These are phyloP conservation scores for Rhodotorula sp. DNA, from an alignment of 1,284 basidiomycete genomes.

Conservation along the genomic window DNA sequence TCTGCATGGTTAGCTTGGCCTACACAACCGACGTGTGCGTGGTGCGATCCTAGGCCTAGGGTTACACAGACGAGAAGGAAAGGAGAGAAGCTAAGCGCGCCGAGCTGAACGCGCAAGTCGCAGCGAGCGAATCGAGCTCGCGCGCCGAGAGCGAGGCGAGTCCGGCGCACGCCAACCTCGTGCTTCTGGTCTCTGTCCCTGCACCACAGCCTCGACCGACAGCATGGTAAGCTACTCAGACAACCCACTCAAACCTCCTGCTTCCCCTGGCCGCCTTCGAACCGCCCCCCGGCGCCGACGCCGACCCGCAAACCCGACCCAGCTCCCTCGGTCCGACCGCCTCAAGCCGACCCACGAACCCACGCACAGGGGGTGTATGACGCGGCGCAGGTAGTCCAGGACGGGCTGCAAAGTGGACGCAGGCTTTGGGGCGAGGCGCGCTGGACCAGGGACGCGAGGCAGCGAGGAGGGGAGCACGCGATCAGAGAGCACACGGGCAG, in stretches of 20 bases:
- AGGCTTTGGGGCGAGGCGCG: too few species aligned
- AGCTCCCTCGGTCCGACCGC: too few species aligned
- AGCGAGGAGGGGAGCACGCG: background rate
- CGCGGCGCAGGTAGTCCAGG: too few species aligned
- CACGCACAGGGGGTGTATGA: too few species aligned
- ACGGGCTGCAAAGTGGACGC: too few species aligned
- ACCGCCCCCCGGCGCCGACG: background rate
- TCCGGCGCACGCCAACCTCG: background rate
- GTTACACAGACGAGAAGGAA: constrained; percentile 11
- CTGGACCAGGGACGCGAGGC: background rate
- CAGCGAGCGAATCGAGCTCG: background rate
- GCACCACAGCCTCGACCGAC: constrained; percentile 21
- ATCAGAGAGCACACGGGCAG: background rate
- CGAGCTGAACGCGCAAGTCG: background rate
- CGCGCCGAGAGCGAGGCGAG: background rate
- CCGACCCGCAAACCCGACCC: background rate
- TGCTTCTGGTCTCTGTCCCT: constrained; percentile 17
- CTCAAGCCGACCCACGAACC: too few species aligned
- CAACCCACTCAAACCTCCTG: background rate
- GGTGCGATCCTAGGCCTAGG: constrained; percentile 31
- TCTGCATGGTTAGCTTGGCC: constrained; percentile 42
- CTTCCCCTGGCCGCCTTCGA: background rate
- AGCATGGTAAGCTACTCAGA: constrained; percentile 18
- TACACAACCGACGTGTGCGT: constrained; percentile 21
- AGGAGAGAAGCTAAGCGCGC: background rate